A percentile compares a stretch with the other conserved stretches of the same genome.
Conservation (phyloP, 257 asterid species). For the Solanum habrochaites region DNA sequence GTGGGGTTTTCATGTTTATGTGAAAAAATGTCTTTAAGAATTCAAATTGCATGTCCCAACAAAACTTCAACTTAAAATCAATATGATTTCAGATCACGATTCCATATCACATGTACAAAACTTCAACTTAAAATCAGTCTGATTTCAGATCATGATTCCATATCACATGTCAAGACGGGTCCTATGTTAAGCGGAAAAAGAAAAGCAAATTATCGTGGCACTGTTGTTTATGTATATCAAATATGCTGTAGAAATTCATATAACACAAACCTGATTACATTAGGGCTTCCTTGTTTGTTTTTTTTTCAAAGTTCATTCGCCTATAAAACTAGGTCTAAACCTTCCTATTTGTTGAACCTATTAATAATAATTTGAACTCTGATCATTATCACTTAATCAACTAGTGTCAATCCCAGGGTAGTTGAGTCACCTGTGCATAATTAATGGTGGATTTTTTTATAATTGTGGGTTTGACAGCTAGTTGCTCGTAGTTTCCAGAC, state of each 20-base stretch:
- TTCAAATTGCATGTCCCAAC: not conserved
- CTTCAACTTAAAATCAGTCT: no score
- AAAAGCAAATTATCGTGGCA: not conserved
- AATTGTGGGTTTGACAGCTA: not conserved
- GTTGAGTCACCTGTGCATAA: not conserved
- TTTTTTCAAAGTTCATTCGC: not conserved
- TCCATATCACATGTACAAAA: no score
- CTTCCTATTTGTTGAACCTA: not conserved
- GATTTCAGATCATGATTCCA: not conserved
- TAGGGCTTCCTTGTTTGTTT: not conserved
- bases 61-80: not conserved
- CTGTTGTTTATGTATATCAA: not conserved
- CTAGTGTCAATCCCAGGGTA: not conserved
- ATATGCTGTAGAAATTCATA: not conserved
- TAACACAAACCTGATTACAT: not conserved
- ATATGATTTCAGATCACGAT: not conserved
- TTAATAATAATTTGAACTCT: not conserved
- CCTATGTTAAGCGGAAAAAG: not conserved
- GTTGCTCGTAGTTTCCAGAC: not conserved
- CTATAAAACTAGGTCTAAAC: not conserved
- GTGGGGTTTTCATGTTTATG: not conserved
- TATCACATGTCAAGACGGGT: not conserved
- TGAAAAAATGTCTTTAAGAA: not conserved
- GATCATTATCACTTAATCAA: not conserved
- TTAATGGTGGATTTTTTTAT: not conserved